Conservation (phyloP, 352 stramenopile genomes). For the Globisporangium nodosum region DNA sequence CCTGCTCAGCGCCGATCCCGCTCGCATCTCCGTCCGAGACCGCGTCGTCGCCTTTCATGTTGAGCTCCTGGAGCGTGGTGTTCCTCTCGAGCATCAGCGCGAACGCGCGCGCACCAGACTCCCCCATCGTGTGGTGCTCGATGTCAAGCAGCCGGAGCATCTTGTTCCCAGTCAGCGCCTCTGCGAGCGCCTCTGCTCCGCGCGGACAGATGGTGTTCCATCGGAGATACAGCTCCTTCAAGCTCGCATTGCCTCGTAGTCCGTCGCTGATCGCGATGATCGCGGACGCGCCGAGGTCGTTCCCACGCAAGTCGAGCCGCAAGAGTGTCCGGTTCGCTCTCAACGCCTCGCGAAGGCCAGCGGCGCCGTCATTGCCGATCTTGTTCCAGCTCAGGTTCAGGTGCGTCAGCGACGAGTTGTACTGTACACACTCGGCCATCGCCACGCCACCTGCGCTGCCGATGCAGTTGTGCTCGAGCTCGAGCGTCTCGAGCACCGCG, state of each 20-base stretch:
- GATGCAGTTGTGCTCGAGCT: slow-evolving; percentile 68
- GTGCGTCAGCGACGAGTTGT: slow-evolving; percentile 49
- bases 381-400: slow-evolving; percentile 80
- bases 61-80: slow-evolving; percentile 42
- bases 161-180: slow-evolving; percentile 52
- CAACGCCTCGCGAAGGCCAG: slow-evolving; percentile 38
- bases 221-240: slow-evolving; percentile 64
- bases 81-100: slow-evolving; percentile 57
- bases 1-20: slow-evolving; percentile 46
- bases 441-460: slow-evolving; percentile 38
- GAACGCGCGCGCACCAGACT: slow-evolving; percentile 46
- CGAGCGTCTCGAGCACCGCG: slow-evolving; percentile 44
- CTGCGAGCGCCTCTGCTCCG: slow-evolving; percentile 50
- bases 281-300: slow-evolving; percentile 40
- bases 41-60: slow-evolving; percentile 61
- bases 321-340: slow-evolving; percentile 35
- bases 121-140: slow-evolving; percentile 68
- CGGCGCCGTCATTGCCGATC: slow-evolving; percentile 53
- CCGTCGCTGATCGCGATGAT: slow-evolving; percentile 51
- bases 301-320: slow-evolving; percentile 67
- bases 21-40: slow-evolving; percentile 34
- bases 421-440: slow-evolving; percentile 52
- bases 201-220: slow-evolving; percentile 61
- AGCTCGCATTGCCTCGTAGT: slow-evolving; percentile 40
- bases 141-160: slow-evolving; percentile 58